Evolutionary conservation across 768 basidiomycete genomes (phyloP).

Genomic region (Leccinum subtestaceum): DNA sequence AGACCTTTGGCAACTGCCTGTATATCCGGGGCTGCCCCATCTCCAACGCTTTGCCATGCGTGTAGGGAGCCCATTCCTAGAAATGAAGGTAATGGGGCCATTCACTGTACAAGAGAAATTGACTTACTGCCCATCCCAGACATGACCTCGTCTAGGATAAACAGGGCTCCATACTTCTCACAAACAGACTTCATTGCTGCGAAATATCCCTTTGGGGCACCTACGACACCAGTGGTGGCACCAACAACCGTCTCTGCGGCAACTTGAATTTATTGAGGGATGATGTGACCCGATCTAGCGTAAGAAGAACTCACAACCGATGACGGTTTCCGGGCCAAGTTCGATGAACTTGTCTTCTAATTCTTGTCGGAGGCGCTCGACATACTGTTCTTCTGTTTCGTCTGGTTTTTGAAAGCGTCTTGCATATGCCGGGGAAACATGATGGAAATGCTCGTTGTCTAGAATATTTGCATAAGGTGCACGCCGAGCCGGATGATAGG

Average conservation of each 20-base stretch:
- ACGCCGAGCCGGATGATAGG: conserved; percentile 64
- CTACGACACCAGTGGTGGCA: conserved; percentile 73
- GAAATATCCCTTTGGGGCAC: conserved; percentile 83
- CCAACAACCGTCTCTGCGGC: conserved; percentile 87
- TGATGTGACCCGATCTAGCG: neutral
- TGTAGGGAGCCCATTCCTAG: conserved; percentile 85
- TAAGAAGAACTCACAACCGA: conserved; percentile 59
- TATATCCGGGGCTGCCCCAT: conserved; percentile 75
- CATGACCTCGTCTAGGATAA: conserved; percentile 93
- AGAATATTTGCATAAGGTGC: conserved; percentile 66
- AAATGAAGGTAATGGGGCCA: neutral
- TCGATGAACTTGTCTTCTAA: conserved; percentile 83
- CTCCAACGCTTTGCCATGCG: conserved; percentile 82
- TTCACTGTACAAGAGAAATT: neutral
- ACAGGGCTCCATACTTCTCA: conserved; percentile 65
- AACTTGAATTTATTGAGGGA: conserved; percentile 41
- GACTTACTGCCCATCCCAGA: conserved; percentile 83
- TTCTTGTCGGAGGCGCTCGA: conserved; percentile 72
- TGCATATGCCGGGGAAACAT: conserved; percentile 85
- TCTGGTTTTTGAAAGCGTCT: conserved; percentile 67
- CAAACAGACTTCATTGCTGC: conserved; percentile 82
- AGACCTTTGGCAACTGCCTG: conserved; percentile 90
- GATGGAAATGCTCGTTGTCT: conserved; percentile 67
- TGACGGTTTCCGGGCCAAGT: conserved; percentile 77
- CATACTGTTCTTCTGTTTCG: conserved; percentile 79